Base-by-base conservation (phyloP, 2,329 filamentous ascomycete species). In the Ceratocystis variospora region DNA sequence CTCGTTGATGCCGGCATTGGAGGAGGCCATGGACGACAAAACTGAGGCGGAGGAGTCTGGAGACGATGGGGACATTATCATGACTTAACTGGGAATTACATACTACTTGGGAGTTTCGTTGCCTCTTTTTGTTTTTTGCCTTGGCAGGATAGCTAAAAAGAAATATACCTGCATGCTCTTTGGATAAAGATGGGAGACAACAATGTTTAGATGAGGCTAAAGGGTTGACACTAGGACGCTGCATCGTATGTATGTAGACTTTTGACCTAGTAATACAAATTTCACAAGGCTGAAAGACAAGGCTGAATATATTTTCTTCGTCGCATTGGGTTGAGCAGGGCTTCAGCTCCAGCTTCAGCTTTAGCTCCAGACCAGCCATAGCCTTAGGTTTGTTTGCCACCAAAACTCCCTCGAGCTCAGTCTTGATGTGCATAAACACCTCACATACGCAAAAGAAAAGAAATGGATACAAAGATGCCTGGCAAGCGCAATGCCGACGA, bases 401-500 rank as follows among this genome's bases (percentile, higher is more conserved):
- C 46, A 17, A 46, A 53, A 5, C 28, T 25, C 31, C 28, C n/a
- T 15, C 37, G 37, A 41, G 10, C 44, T 53, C 55, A 6, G 37
- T 17, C 33, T 55, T 6, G n/a, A 48, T 46, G 22, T 41, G 10
- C 19, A 61, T 55, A 22, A 28, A 31, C 25, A 66, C 33, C 55
- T 46, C 17, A 12, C 25, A 17, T 7, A 65, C 62, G 6, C 62
- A 2, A 19, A 28, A 64, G 3, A 44, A 7, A 19, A 28, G 61
- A 55, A 50, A 65, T 63, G 37, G 28, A n/a, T 25, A 15, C 48
- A 19, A 46, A 55, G 44, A 61, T 62, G 17, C 50, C 22, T 2
- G 64, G 45, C 19, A 86, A 87, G 76, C 80, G 84, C 68, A 80
- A 80, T 67, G 84, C 84, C 66, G 79, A 80, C 37, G 83, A 86